Base-by-base conservation (phyloP, 306 rosid genomes). In the Hippophae rhamnoides region DNA sequence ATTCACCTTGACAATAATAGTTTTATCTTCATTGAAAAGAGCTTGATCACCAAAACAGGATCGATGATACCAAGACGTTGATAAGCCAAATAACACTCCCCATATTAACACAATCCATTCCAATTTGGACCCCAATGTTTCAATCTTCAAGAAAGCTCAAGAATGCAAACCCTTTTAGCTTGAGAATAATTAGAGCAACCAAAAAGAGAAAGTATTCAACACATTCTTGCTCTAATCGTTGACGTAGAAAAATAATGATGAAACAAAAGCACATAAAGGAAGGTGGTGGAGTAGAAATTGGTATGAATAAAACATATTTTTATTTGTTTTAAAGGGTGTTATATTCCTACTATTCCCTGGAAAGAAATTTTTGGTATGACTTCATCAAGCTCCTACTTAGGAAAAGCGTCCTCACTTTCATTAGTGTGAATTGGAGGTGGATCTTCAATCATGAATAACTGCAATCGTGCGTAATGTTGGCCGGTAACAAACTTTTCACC, bases 91-190 rank as follows among this genome's bases (percentile, higher is more conserved):
- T 66, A 93, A 60, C 82, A 86, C 45, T 93, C 95, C 40, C 81
- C 86, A 50, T 86, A 81, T 67, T 88, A 94, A 47, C 88, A 86
- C n/a, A 93, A 74, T 26, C 97, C 99, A 77, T 97, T 88, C 99
- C 99, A 93, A 23, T 93, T 97, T 8, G 95, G 99, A 0, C 99
- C 99, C 61, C 95, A 93, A 75, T 93, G 99, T 82, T 82, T 88
- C 95, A 93, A 74, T 65, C 84, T 76, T 49, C 78, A 80, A 47
- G 84, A 79, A 40, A 80, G 79, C 64, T 93, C 97, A 0, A 93
- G 85, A 13, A 93, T 94, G 11, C 95, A 86, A 59, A 84, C 93
- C 52, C 99, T 76, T 71, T 86, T 93, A 64, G 95, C 90, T 66
- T 66, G 88, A 58, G 99, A 80, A 59, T 75, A 77, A 57, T 88